These are phyloP conservation scores for Kazachstania kunashirensis DNA, from an alignment of 805 yeast genomes.

Conservation along the genomic window DNA sequence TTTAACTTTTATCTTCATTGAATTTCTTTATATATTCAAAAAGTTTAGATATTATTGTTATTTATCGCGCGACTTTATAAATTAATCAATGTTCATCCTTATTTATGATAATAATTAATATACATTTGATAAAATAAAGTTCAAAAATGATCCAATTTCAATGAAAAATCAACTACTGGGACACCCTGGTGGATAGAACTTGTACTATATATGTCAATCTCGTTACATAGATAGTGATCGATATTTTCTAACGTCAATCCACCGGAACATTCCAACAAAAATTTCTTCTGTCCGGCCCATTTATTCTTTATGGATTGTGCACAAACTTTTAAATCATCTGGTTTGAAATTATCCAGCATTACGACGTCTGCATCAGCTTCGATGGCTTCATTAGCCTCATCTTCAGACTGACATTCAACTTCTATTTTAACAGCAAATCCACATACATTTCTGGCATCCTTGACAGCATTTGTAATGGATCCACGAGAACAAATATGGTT, in stretches of 20 bases:
- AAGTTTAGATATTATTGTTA: background rate
- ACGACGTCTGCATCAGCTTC: slow-evolving; percentile 91
- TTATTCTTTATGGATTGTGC: slow-evolving; percentile 52
- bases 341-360: slow-evolving; percentile 84
- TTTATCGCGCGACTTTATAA: no score
- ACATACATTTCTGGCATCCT: slow-evolving; percentile 64
- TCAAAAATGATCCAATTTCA: slow-evolving; percentile 42
- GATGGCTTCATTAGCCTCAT: slow-evolving; percentile 87
- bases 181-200: slow-evolving; percentile 90
- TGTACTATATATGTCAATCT: slow-evolving; percentile 84
- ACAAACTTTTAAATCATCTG: slow-evolving; percentile 51
- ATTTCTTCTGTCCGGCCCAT: slow-evolving; percentile 42
- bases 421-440: slow-evolving; percentile 88
- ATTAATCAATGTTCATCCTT: no score
- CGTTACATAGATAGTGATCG: slow-evolving; percentile 54
- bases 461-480: slow-evolving; percentile 76
- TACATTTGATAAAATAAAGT: no score
- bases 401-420: slow-evolving; percentile 80
- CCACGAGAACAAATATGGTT: slow-evolving; percentile 92
- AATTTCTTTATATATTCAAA: no score
- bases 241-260: slow-evolving; percentile 71
- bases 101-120: no score
- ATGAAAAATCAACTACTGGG: slow-evolving; percentile 69
- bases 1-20: background rate
- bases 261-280: slow-evolving; percentile 83